Evolutionary conservation across 2,329 filamentous ascomycete species (phyloP).

Genomic region (Trichophyton equinum): DNA sequence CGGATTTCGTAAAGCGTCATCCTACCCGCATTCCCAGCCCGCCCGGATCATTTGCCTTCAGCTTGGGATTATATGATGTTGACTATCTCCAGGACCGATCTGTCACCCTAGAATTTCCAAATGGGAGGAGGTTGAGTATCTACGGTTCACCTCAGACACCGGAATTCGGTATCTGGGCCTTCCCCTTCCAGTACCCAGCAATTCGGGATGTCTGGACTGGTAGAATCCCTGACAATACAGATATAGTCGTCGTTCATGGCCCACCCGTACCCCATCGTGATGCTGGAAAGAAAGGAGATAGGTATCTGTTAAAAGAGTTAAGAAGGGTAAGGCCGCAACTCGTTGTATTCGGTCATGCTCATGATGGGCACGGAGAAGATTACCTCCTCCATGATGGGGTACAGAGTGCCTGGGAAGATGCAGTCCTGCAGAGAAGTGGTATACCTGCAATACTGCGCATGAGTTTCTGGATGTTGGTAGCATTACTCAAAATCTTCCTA

Average conservation of each 20-base stretch:
- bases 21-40: conserved; percentile 3
- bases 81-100: conserved; percentile 13
- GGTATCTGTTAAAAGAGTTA: conserved; percentile 14
- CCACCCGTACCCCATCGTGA: conserved; percentile 17
- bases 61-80: conserved; percentile 14
- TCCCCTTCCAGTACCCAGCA: conserved; percentile 17
- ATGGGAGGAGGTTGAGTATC: conserved; percentile 10
- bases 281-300: conserved; percentile 13
- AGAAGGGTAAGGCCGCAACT: conserved; percentile 14
- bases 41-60: not conserved
- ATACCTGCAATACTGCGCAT: not conserved
- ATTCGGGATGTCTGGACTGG: conserved; percentile 15
- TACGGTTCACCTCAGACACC: conserved; percentile 17
- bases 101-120: conserved; percentile 4
- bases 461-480: not conserved
- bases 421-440: not conserved
- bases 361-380: conserved; percentile 13
- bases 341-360: conserved; percentile 19
- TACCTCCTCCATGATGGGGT: not conserved
- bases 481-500: not conserved
- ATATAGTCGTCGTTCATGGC: conserved; percentile 17
- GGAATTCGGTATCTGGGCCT: conserved; percentile 15
- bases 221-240: conserved; percentile 13
- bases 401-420: not conserved
- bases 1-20: conserved; percentile 9